phyloP scores from a whole-genome alignment of 306 rosid species.

The Castanea crenata region DNA sequence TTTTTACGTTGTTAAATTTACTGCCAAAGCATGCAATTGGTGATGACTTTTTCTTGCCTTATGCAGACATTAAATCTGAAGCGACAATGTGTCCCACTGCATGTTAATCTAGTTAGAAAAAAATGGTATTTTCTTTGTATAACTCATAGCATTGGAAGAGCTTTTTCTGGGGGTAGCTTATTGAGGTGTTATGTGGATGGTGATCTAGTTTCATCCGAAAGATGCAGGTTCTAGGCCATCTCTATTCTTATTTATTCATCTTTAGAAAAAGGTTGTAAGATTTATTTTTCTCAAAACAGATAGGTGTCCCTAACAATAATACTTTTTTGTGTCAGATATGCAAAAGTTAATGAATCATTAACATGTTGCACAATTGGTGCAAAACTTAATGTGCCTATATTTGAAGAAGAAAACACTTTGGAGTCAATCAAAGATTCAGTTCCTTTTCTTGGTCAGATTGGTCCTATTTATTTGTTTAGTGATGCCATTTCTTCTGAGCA shows the following conservation, averaged over 20 bases:
- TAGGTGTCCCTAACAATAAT: conserved; percentile 17
- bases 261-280: not conserved
- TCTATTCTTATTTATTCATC: conserved; percentile 12
- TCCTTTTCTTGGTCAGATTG: conserved; percentile 92
- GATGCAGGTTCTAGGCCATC: conserved; percentile 74
- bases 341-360: conserved; percentile 76
- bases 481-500: conserved; percentile 90
- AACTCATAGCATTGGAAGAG: conserved; percentile 96
- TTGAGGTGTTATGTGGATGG: conserved; percentile 89
- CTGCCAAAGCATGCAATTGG: conserved; percentile 22
- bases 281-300: conserved; percentile 3
- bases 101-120: conserved; percentile 58
- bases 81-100: conserved; percentile 72
- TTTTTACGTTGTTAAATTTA: conserved; percentile 11
- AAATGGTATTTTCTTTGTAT: conserved; percentile 95
- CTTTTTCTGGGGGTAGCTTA: conserved; percentile 96
- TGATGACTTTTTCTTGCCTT: conserved; percentile 20
- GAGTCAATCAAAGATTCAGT: conserved; percentile 66
- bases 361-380: conserved; percentile 87
- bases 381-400: conserved; percentile 51
- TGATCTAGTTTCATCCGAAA: conserved; percentile 85
- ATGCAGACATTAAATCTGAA: conserved; percentile 78
- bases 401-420: conserved; percentile 55
- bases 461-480: conserved; percentile 81
- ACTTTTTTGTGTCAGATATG: conserved; percentile 63